Conservation (phyloP, 2,329 filamentous ascomycete species). For the Cercospora berteroae region DNA sequence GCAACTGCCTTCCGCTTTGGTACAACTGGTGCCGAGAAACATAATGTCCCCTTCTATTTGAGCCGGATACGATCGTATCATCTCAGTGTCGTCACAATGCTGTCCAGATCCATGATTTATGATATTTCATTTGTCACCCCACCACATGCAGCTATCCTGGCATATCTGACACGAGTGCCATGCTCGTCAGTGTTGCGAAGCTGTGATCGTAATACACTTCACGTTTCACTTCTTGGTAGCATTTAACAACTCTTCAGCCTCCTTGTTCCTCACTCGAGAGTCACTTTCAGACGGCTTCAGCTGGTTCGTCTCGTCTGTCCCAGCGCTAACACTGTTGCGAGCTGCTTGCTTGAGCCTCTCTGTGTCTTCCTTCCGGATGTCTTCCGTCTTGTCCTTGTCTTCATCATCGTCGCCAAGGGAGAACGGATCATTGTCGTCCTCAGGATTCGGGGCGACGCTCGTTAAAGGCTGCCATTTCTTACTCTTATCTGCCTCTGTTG, state of each 20-base stretch:
- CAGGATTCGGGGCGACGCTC: conserved; percentile 77
- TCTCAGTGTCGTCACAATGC: not conserved
- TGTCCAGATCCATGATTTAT: not conserved
- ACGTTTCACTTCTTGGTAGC: conserved; percentile 24
- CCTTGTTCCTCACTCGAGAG: conserved; percentile 46
- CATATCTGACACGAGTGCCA: not conserved
- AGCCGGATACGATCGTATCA: not conserved
- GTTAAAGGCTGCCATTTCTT: conserved; percentile 98
- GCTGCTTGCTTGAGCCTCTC: conserved; percentile 52
- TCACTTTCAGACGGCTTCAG: conserved; percentile 38
- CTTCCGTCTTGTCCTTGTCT: conserved; percentile 60
- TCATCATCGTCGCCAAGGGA: conserved; percentile 91
- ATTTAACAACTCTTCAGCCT: conserved; percentile 46
- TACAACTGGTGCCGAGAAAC: not conserved
- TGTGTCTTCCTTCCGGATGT: conserved; percentile 54
- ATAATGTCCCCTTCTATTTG: not conserved
- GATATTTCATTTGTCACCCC: not conserved
- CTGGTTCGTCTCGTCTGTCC: conserved; percentile 31
- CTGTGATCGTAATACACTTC: not conserved
- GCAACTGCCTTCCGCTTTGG: not conserved
- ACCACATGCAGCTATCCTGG: not conserved
- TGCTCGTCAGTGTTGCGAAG: not conserved
- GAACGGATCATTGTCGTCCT: conserved; percentile 91
- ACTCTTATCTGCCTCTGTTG: conserved; percentile 55
- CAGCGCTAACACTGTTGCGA: conserved; percentile 57